phyloP scores from a whole-genome alignment of 2,329 filamentous ascomycete genomes.

The Trichophyton equinum region DNA sequence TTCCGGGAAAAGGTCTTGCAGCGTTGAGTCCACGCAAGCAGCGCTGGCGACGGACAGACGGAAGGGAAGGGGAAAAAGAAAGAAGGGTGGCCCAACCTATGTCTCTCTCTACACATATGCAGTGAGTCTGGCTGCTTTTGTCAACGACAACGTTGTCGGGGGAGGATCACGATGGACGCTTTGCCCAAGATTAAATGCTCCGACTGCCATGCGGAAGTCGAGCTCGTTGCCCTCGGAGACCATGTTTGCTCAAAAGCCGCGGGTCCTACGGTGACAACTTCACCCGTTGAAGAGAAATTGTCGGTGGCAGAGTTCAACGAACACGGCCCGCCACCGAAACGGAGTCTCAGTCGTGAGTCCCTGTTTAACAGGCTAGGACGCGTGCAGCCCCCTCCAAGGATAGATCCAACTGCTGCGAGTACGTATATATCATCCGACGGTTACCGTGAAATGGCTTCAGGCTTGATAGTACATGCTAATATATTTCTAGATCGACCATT shows the following conservation, averaged over 20 bases:
- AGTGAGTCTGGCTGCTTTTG: not conserved
- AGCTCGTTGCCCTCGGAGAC: slow-evolving; percentile 76
- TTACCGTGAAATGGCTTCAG: not conserved
- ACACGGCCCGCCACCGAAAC: slow-evolving; percentile 7
- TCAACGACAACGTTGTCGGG: not conserved
- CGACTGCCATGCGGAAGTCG: slow-evolving; percentile 61
- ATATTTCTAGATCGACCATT: slow-evolving; percentile 28
- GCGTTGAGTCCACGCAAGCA: not conserved
- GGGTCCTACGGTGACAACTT: not conserved
- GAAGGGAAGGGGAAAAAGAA: not conserved
- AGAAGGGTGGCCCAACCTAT: not conserved
- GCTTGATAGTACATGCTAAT: not conserved
- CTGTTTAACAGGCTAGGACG: slow-evolving; percentile 31
- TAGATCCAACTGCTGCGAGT: slow-evolving; percentile 49
- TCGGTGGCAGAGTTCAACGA: not conserved
- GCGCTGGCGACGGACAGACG: not conserved
- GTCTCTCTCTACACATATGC: not conserved
- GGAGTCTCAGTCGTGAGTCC: slow-evolving; percentile 1
- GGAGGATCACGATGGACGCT: slow-evolving; percentile 34
- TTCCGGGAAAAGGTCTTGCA: not conserved
- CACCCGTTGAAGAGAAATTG: not conserved
- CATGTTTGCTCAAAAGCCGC: slow-evolving; percentile 51
- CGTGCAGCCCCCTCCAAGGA: slow-evolving; percentile 39
- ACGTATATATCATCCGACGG: slow-evolving; percentile 21
- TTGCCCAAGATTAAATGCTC: slow-evolving; percentile 83